Conservation (phyloP, 257 asterid species). For the Knoxia roxburghii region DNA sequence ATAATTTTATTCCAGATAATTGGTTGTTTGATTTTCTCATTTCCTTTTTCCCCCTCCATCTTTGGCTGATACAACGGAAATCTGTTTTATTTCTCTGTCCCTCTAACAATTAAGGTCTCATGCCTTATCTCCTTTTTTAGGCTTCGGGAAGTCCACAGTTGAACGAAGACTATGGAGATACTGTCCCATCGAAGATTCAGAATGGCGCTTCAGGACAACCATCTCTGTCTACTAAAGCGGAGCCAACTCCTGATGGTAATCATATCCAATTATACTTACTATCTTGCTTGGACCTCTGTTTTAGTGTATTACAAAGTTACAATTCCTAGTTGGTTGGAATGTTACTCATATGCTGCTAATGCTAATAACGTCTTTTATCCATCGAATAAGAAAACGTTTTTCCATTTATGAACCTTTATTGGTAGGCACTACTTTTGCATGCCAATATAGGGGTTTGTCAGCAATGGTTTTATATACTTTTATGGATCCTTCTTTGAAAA, state of each 20-base stretch:
- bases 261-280: slow-evolving; percentile 2
- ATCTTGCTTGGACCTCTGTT: neutral
- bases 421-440: neutral
- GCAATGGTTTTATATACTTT: neutral
- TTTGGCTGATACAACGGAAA: slow-evolving; percentile 1
- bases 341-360: neutral
- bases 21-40: neutral
- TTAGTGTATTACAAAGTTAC: neutral
- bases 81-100: neutral
- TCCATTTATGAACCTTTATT: neutral
- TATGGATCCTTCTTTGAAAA: neutral
- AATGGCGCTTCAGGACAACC: slow-evolving; percentile 33
- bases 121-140: slow-evolving; percentile 25
- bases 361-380: neutral
- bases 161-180: slow-evolving; percentile 49
- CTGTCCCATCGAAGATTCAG: slow-evolving; percentile 71
- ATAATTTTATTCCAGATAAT: slow-evolving; percentile 2
- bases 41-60: neutral
- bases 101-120: neutral
- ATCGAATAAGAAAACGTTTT: neutral
- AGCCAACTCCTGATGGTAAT: slow-evolving; percentile 52
- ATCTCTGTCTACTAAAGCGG: slow-evolving; percentile 25
- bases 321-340: too few species aligned
- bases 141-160: slow-evolving; percentile 35
- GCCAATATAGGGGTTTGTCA: neutral